Base-by-base conservation (phyloP, 1,139 yeast species). In the Zygoascus hellenicus region DNA sequence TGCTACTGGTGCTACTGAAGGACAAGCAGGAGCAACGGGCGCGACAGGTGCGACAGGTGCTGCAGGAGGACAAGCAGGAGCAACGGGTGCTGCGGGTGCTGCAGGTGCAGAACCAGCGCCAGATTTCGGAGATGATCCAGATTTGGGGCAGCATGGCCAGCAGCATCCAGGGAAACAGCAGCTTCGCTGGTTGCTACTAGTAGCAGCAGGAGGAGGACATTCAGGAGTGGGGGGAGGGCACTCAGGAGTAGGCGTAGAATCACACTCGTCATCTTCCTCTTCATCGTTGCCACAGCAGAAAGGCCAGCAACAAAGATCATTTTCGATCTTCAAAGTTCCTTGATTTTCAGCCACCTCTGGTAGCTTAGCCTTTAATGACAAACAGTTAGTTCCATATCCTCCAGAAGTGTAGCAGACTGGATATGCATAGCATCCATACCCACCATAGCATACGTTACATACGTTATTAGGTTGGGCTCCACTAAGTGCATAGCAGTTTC, bases 11-110 rank as follows among this genome's bases (percentile, higher is more conserved):
- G 39, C 42, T 7, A 19, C 39, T 9, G 48, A 41, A 32, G 45
- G 40, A 15, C 43, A 42, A n/a, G 38, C 42, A n/a, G 50, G 47
- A 22, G 46, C 40, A 16, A 42, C 46, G 26, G 44, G 42, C 11
- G 38, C 36, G 2, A 38, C 45, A 9, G 48, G 45, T 17, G 32
- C 30, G 19, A 48, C 43, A 33, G 46, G 40, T 2, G 47, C 45
- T 5, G 42, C 41, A 26, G 47, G 43, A 28, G 32, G 38, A 19
- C 38, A 17, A 29, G 41, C 26, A 37, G 43, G 39, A 10, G 32
- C 43, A 31, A 17, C 40, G 7, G 15, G 13, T 15, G 38, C 14
- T 2, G n/a, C 29, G 32, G 33, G 33, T 10, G 11, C 13, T 9
- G 16, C 17, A 33, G 34, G 14, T 1, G 17, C 42, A 28, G 31